Percentiles rank a stretch among this genome's conserved stretches.
These are phyloP conservation scores for Corylus heterophylla DNA, from an alignment of 306 rosid species.

Conservation along the genomic window DNA sequence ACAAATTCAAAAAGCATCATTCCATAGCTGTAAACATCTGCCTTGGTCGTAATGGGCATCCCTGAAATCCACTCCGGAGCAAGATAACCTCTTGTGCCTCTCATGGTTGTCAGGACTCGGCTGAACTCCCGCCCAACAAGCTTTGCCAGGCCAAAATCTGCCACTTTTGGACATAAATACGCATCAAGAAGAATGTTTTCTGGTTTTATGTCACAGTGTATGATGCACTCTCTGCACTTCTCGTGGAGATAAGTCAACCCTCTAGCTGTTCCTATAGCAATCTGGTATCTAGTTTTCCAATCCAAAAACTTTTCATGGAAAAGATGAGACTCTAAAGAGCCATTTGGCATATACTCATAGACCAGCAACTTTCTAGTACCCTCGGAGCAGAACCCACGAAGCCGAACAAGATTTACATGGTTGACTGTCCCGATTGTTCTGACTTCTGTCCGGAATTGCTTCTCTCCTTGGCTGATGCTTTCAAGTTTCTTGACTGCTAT, in stretches of 20 bases:
- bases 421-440: too few relatives aligned
- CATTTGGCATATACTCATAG: slow-evolving; percentile 21
- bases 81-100: slow-evolving; percentile 71
- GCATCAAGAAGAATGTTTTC: slow-evolving; percentile 59
- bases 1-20: slow-evolving; percentile 57
- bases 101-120: slow-evolving; percentile 55
- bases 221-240: slow-evolving; percentile 55
- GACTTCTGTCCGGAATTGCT: too few relatives aligned
- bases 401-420: too few relatives aligned
- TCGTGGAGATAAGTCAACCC: slow-evolving; percentile 60
- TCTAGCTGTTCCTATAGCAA: slow-evolving; percentile 53
- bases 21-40: slow-evolving; percentile 53
- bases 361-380: not conserved
- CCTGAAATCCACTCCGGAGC: slow-evolving; percentile 72
- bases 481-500: slow-evolving; percentile 45
- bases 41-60: slow-evolving; percentile 47
- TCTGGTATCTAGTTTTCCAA: slow-evolving; percentile 29
- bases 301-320: slow-evolving; percentile 18
- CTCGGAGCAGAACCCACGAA: too few relatives aligned
- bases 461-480: too few relatives aligned
- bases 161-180: slow-evolving; percentile 40
- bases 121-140: slow-evolving; percentile 52
- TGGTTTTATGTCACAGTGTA: slow-evolving; percentile 69
- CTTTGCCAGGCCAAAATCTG: slow-evolving; percentile 69
- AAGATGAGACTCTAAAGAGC: slow-evolving; percentile 26